Evolutionary conservation across 2,329 filamentous ascomycete species (phyloP), one percentile per base, ranked within the genome.

Genomic region (Diaporthe sp.): DNA sequence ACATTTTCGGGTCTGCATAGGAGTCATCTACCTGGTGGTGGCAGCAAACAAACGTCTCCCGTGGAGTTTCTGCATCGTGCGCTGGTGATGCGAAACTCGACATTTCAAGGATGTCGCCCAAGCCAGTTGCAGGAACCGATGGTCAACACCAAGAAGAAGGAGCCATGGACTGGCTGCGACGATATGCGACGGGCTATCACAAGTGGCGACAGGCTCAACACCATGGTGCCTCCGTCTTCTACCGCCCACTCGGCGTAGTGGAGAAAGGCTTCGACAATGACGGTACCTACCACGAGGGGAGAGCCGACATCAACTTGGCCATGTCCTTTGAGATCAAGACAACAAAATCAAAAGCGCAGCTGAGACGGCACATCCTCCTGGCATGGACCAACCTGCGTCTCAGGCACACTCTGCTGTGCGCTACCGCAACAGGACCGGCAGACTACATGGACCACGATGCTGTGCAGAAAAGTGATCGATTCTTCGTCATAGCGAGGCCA

Each of bases 191-290:
- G 31, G 58, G 72, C 17, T 75, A 75, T 49, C 75, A 76, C 44
- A n/a, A 53, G n/a, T 76, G 75, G 75, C 61, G 49, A 37, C 51
- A 62, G n/a, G 51, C 49, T 46, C 67, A 37, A 25, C 65, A 68
- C 39, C 15, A 68, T 13, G 25, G 42, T 25, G 34, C 25, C 19
- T 19, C 46, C 34, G 58, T 75, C 10, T 76, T 72, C 15, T 75
- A 75, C 22, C 67, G 75, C 3, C 75, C 75, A 13, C 75, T 76
- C 5, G 75, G 75, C 25, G 62, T 80, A 2, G 74, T 79, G 22
- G 79, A 80, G 61, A 71, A 76, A n/a, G 71, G 73, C n/a, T 80
- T 80, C 74, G 79, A 80, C 74, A 44, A 76, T 4, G 79, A 80
- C 61, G 79, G 79, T 17, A 76, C 75, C 25, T 79, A 80, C 58